Evolutionary conservation across 2,329 filamentous ascomycete species (phyloP).

Genomic region (Pseudofabraea citricarpa): DNA sequence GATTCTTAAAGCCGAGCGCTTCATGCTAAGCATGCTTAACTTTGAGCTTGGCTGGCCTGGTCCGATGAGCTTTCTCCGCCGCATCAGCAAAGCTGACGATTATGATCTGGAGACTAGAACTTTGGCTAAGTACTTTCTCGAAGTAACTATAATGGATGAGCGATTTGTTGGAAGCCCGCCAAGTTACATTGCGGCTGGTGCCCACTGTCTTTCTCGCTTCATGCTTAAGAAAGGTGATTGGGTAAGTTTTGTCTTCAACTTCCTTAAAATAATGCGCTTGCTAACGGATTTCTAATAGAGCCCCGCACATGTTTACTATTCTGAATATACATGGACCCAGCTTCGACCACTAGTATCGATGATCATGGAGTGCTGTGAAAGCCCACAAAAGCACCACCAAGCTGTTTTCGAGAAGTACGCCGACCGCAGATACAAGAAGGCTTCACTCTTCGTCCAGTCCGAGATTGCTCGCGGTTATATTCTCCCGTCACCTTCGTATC

Average conservation of each 20-base stretch:
- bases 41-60: slow-evolving; percentile 98
- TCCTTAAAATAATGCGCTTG: no score
- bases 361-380: slow-evolving; percentile 83
- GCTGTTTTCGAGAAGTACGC: slow-evolving; percentile 91
- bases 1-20: slow-evolving; percentile 93
- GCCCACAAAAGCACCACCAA: slow-evolving; percentile 73
- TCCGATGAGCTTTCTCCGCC: slow-evolving; percentile 94
- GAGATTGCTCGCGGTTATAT: slow-evolving; percentile 61
- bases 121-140: slow-evolving; percentile 94
- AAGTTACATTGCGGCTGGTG: slow-evolving; percentile 85
- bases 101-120: slow-evolving; percentile 95
- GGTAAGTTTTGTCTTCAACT: slow-evolving; percentile 55
- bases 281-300: slow-evolving; percentile 45
- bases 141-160: slow-evolving; percentile 96
- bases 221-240: slow-evolving; percentile 90
- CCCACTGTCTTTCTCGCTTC: slow-evolving; percentile 84
- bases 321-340: slow-evolving; percentile 85
- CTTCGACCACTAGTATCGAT: slow-evolving; percentile 71
- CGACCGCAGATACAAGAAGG: slow-evolving; percentile 81
- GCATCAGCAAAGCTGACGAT: slow-evolving; percentile 97
- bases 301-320: slow-evolving; percentile 82
- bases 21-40: slow-evolving; percentile 94
- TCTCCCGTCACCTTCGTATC: slow-evolving; percentile 30
- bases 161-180: slow-evolving; percentile 88
- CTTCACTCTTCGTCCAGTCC: slow-evolving; percentile 72